Evolutionary conservation across 208 protist genomes (phyloP).

Genomic region (Porcisia hertigi): DNA sequence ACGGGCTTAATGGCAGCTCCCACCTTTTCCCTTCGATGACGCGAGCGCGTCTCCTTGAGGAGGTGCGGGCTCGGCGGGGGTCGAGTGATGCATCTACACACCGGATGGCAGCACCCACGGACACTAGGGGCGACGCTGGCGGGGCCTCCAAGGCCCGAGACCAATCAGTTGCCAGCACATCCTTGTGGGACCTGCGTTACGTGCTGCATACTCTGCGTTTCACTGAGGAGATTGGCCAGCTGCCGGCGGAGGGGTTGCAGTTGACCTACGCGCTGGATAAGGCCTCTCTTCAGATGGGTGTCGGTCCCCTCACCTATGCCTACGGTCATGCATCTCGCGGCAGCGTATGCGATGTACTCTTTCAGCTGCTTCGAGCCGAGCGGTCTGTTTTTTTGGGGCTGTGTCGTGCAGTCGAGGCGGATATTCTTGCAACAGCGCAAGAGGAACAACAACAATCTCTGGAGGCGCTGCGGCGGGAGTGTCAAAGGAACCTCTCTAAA

Average conservation of each 20-base stretch:
- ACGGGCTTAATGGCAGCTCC: constrained; percentile 26
- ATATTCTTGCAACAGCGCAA: constrained; percentile 1
- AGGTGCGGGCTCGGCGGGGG: constrained; percentile 4
- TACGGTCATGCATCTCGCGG: constrained; percentile 61
- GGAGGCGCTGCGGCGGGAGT: not conserved
- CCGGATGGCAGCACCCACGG: not conserved
- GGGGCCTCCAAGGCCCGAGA: not conserved
- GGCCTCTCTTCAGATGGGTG: constrained; percentile 40
- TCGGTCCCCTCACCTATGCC: constrained; percentile 64
- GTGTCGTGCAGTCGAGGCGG: constrained; percentile 52
- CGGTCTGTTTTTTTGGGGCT: constrained; percentile 44
- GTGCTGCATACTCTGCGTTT: constrained; percentile 14
- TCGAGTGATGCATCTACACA: not conserved
- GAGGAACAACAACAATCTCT: not conserved
- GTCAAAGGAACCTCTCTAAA: not conserved
- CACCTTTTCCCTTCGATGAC: constrained; percentile 26
- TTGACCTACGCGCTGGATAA: constrained; percentile 72
- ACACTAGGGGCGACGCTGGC: not conserved
- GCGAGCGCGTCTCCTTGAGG: constrained; percentile 7
- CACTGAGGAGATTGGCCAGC: constrained; percentile 8
- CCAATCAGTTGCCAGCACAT: not conserved
- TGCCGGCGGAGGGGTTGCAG: constrained; percentile 44
- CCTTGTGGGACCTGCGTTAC: constrained; percentile 35
- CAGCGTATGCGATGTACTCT: constrained; percentile 49
- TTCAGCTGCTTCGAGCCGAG: constrained; percentile 60